Evolutionary conservation across 2,329 filamentous ascomycete species (phyloP).

Genomic region (Boeremia exigua): DNA sequence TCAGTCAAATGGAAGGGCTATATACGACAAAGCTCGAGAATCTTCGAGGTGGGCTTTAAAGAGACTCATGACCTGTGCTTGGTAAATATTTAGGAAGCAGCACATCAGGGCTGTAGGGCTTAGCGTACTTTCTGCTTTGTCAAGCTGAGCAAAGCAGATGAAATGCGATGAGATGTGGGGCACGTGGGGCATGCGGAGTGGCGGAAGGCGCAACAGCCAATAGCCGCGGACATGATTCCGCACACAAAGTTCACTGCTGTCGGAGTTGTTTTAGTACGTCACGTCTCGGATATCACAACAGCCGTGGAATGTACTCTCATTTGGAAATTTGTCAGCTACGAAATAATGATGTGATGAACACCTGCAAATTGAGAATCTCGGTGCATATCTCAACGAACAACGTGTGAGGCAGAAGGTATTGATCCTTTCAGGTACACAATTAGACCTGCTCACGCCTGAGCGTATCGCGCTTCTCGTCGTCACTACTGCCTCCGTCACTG

Average conservation of each 20-base stretch:
- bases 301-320: too few species aligned
- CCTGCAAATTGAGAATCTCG: neutral
- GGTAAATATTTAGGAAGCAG: slow-evolving; percentile 39
- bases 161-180: neutral
- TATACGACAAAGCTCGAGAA: slow-evolving; percentile 46
- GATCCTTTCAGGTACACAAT: neutral
- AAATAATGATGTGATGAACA: neutral
- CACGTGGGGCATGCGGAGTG: slow-evolving; percentile 2
- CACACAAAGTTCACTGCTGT: neutral
- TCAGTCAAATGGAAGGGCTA: slow-evolving; percentile 38
- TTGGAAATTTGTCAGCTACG: neutral
- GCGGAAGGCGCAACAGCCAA: neutral
- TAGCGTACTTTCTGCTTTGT: slow-evolving; percentile 24
- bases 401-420: too few species aligned
- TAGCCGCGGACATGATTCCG: neutral
- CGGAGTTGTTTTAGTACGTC: neutral
- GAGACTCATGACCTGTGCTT: slow-evolving; percentile 27
- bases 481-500: slow-evolving; percentile 10
- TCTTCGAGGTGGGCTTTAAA: slow-evolving; percentile 27
- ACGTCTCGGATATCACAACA: neutral
- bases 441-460: slow-evolving; percentile 9
- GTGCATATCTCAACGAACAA: neutral
- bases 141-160: slow-evolving; percentile 30
- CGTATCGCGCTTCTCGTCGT: slow-evolving; percentile 10
- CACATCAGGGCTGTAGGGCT: slow-evolving; percentile 3